phyloP scores from a whole-genome alignment of 2,329 filamentous ascomycete genomes.

The Macroventuria anomochaeta region DNA sequence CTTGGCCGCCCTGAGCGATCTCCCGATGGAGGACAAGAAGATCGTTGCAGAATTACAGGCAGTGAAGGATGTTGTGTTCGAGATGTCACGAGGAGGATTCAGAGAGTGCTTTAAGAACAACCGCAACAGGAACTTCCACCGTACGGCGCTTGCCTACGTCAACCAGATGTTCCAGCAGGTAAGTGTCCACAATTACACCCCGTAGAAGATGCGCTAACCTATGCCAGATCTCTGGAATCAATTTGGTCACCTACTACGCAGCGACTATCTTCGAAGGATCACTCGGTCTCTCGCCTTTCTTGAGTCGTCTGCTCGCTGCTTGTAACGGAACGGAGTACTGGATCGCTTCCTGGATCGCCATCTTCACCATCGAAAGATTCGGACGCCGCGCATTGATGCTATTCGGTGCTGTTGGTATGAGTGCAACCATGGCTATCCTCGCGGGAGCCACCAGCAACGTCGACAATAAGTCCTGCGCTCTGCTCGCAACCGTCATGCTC shows the following conservation, averaged over 20 bases:
- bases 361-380: constrained; percentile 50
- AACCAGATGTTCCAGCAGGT: constrained; percentile 57
- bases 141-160: constrained; percentile 52
- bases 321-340: constrained; percentile 53
- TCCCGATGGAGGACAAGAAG: constrained; percentile 48
- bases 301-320: constrained; percentile 48
- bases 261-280: constrained; percentile 53
- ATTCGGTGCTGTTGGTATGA: constrained; percentile 48
- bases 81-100: constrained; percentile 57
- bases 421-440: constrained; percentile 44
- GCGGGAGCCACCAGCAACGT: constrained; percentile 42
- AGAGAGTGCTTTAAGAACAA: constrained; percentile 65
- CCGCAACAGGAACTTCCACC: constrained; percentile 54
- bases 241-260: constrained; percentile 53
- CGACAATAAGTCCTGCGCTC: constrained; percentile 37
- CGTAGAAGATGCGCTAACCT: constrained; percentile 51
- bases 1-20: constrained; percentile 47
- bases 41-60: constrained; percentile 46
- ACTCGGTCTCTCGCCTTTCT: constrained; percentile 46
- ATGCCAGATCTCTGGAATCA: constrained; percentile 53
- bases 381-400: constrained; percentile 49
- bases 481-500: constrained; percentile 75
- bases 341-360: constrained; percentile 52
- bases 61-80: constrained; percentile 48
- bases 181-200: neutral